A percentile compares a stretch with the other conserved stretches of the same genome.
phyloP scores from a whole-genome alignment of 352 stramenopile genomes.

The Globisporangium canariense region DNA sequence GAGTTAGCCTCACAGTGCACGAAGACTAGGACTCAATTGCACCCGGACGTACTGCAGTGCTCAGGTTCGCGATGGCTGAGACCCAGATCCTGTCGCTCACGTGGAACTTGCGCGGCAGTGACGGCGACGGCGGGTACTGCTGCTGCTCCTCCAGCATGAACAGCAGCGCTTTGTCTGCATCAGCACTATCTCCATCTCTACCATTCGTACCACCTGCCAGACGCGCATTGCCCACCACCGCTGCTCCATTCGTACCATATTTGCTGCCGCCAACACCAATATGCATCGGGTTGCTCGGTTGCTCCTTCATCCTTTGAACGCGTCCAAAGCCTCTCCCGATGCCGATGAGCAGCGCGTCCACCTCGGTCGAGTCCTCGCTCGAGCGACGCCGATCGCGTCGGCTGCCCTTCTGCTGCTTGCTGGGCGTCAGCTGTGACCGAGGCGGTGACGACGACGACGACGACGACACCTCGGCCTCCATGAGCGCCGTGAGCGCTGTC shows the following conservation, averaged over 20 bases:
- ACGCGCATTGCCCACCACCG: not conserved
- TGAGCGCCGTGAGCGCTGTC: not conserved
- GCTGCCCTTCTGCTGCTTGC: not conserved
- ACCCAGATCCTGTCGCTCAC: conserved; percentile 52
- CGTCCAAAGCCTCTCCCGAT: not conserved
- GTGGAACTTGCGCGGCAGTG: conserved; percentile 4
- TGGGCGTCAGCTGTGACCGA: not conserved
- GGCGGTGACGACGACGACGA: not conserved
- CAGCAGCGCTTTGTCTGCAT: not conserved
- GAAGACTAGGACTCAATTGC: no score
- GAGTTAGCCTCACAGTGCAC: no score
- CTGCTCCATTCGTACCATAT: conserved; percentile 6
- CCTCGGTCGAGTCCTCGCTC: conserved; percentile 15
- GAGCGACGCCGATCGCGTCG: conserved; percentile 9
- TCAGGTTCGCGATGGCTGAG: conserved; percentile 79
- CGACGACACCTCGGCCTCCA: not conserved
- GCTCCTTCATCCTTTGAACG: not conserved
- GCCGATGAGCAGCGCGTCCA: conserved; percentile 10
- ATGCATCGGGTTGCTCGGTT: not conserved
- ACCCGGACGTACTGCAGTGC: conserved; percentile 48
- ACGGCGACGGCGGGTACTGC: not conserved
- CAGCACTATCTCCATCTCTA: not conserved
- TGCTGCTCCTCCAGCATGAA: conserved; percentile 11
- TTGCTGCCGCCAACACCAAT: not conserved
- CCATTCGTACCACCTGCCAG: not conserved